phyloP scores from a whole-genome alignment of 768 basidiomycete genomes.

The Suillus bovinus region DNA sequence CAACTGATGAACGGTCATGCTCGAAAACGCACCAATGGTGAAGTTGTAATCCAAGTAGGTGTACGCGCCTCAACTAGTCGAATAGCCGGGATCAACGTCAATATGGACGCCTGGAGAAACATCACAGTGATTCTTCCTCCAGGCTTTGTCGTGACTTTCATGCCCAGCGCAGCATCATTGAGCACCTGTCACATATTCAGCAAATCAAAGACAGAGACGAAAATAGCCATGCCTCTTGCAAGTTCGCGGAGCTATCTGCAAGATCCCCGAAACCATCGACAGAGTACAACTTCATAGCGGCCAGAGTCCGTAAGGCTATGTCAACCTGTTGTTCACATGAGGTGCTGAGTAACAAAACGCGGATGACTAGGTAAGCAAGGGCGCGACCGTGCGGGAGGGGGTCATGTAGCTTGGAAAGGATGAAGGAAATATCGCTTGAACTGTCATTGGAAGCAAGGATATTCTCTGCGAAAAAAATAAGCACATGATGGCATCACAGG shows the following conservation, averaged over 20 bases:
- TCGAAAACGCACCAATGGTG: constrained; percentile 33
- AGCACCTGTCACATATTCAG: constrained; percentile 39
- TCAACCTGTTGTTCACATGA: constrained; percentile 61
- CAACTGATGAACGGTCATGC: background rate
- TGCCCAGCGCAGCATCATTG: constrained; percentile 45
- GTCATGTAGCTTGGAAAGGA: constrained; percentile 55
- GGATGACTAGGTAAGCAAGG: constrained; percentile 62
- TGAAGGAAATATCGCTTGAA: constrained; percentile 41
- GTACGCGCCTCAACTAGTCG: constrained; percentile 39
- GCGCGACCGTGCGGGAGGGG: constrained; percentile 51
- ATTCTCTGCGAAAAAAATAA: constrained; percentile 49
- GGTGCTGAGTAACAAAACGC: constrained; percentile 55
- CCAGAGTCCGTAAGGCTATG: constrained; percentile 49
- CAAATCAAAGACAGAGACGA: background rate
- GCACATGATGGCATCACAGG: background rate
- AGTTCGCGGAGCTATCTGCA: constrained; percentile 4
- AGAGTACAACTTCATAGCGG: constrained; percentile 45
- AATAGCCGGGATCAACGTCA: constrained; percentile 52
- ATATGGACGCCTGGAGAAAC: constrained; percentile 58
- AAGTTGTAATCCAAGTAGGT: constrained; percentile 50
- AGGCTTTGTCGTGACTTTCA: constrained; percentile 57
- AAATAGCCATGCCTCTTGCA: constrained; percentile 30
- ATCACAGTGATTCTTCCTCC: constrained; percentile 54
- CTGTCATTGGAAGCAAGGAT: constrained; percentile 54
- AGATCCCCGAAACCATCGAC: constrained; percentile 45